These are phyloP conservation scores for Beauveria pseudobassiana DNA, from an alignment of 2,329 filamentous ascomycete species.

Conservation along the genomic window DNA sequence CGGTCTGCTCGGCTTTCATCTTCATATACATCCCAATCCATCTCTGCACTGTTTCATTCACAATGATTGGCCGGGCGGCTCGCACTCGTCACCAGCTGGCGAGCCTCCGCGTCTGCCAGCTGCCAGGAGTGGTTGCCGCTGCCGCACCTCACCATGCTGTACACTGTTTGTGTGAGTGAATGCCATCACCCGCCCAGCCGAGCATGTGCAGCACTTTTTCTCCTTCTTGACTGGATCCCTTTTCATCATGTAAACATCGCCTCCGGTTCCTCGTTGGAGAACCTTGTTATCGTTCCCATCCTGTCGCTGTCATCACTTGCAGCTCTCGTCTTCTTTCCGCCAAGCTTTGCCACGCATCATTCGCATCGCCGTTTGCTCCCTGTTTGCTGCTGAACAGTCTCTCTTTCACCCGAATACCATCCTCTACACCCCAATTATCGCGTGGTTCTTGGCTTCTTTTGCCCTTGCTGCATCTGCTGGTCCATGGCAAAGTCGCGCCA, in stretches of 20 bases:
- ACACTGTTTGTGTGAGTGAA: slow-evolving; percentile 8
- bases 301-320: background rate
- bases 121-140: slow-evolving; percentile 4
- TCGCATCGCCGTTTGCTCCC: slow-evolving; percentile 4
- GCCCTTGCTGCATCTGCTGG: background rate
- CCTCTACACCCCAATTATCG: background rate
- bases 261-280: background rate
- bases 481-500: background rate
- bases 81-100: slow-evolving; percentile 5
- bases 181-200: slow-evolving; percentile 5
- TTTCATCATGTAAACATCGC: background rate
- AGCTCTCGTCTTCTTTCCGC: background rate
- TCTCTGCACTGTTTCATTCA: background rate
- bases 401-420: background rate
- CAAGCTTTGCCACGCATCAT: background rate
- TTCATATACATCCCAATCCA: background rate
- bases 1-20: background rate
- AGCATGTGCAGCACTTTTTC: background rate
- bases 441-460: background rate
- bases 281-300: background rate
- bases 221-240: background rate
- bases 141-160: slow-evolving; percentile 1
- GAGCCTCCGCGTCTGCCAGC: slow-evolving; percentile 4
- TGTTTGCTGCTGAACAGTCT: background rate
- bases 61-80: slow-evolving; percentile 1